A percentile compares a stretch with the other conserved stretches of the same genome.
Evolutionary conservation across 352 stramenopile species (phyloP).

Genomic region (Phytophthora sp.): DNA sequence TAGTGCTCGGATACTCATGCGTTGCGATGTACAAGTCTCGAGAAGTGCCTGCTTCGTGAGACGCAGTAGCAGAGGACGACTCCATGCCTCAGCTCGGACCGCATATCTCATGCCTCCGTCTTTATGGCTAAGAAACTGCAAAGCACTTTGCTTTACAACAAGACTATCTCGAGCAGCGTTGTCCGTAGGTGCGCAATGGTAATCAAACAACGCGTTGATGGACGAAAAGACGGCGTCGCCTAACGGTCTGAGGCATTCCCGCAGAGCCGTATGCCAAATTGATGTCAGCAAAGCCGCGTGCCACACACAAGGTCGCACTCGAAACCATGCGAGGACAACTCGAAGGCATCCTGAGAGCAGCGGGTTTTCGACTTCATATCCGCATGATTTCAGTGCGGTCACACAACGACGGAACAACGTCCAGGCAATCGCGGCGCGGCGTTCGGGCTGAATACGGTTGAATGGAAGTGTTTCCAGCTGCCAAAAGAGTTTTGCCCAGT

Average conservation of each 20-base stretch:
- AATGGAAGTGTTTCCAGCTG: conserved; percentile 55
- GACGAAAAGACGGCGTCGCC: conserved; percentile 54
- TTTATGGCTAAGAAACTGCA: conserved; percentile 57
- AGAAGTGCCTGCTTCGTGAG: conserved; percentile 69
- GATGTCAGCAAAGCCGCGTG: conserved; percentile 60
- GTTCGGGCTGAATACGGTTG: conserved; percentile 53
- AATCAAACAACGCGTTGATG: conserved; percentile 62
- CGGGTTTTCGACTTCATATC: conserved; percentile 46
- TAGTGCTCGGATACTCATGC: conserved; percentile 50
- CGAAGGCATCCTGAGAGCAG: conserved; percentile 57
- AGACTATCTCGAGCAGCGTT: conserved; percentile 34
- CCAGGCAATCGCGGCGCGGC: conserved; percentile 61
- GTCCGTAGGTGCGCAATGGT: conserved; percentile 46
- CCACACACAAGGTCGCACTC: conserved; percentile 65
- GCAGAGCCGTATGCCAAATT: conserved; percentile 67
- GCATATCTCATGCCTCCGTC: conserved; percentile 44
- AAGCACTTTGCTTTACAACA: conserved; percentile 58
- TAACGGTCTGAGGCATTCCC: conserved; percentile 44
- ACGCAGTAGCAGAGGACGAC: conserved; percentile 44
- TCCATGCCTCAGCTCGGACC: conserved; percentile 40
- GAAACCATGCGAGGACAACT: conserved; percentile 68
- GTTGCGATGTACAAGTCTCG: conserved; percentile 50
- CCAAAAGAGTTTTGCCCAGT: conserved; percentile 52
- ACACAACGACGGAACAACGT: conserved; percentile 69
- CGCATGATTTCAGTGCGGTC: conserved; percentile 44